These are phyloP conservation scores for Krasilnikovozyma curviuscula DNA, from an alignment of 768 basidiomycete genomes.

Conservation along the genomic window DNA sequence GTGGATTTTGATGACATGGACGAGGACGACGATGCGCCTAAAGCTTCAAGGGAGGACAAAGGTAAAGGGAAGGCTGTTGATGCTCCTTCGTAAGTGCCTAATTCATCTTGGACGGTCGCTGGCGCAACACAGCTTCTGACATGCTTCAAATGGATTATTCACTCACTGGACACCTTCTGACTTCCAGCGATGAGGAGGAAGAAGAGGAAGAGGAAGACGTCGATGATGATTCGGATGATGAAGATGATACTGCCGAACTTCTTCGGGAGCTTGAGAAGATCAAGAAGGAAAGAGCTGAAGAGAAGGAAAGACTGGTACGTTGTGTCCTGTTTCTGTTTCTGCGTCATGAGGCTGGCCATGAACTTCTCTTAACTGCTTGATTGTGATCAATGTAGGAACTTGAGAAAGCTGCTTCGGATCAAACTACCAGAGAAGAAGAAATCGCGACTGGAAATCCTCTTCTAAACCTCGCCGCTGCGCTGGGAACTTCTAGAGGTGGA, in stretches of 20 bases:
- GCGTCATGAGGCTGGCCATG: no score
- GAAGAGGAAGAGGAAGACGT: slow-evolving; percentile 35
- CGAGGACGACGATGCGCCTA: slow-evolving; percentile 12
- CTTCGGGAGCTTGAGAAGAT: slow-evolving; percentile 96
- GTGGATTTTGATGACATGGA: slow-evolving; percentile 27
- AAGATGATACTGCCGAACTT: slow-evolving; percentile 82
- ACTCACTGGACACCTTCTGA: not conserved
- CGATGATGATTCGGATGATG: slow-evolving; percentile 42
- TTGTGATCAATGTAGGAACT: not conserved
- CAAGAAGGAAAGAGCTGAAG: slow-evolving; percentile 83
- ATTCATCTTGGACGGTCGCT: not conserved
- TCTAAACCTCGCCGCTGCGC: slow-evolving; percentile 72
- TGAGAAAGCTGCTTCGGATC: not conserved
- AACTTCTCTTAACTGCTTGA: no score
- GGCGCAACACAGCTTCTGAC: not conserved
- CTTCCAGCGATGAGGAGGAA: slow-evolving; percentile 7
- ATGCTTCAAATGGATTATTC: not conserved
- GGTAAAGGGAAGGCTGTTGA: slow-evolving; percentile 26
- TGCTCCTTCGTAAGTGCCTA: not conserved
- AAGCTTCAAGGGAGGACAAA: slow-evolving; percentile 20
- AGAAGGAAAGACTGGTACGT: slow-evolving; percentile 46
- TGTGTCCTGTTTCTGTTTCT: no score
- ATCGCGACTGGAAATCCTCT: slow-evolving; percentile 76
- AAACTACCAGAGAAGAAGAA: slow-evolving; percentile 41
- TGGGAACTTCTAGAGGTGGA: slow-evolving; percentile 50